These are phyloP conservation scores for Trifolium subterraneum DNA, from an alignment of 306 rosid genomes.

Conservation along the genomic window DNA sequence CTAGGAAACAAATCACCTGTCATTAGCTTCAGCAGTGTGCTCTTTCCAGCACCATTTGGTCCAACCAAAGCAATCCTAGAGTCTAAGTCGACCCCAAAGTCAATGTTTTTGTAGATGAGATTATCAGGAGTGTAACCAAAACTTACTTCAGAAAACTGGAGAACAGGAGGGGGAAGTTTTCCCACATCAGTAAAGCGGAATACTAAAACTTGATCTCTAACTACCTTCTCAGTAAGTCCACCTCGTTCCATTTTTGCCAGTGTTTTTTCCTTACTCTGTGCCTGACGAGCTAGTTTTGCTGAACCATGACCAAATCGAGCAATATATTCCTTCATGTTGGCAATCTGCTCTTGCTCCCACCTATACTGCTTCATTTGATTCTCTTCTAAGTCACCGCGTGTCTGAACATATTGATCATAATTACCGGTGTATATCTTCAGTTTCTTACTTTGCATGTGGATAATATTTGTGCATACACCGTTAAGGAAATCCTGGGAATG, in stretches of 20 bases:
- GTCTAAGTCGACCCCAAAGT: conserved; percentile 94
- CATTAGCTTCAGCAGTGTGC: conserved; percentile 97
- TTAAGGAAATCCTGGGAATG: conserved; percentile 97
- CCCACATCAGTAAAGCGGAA: conserved; percentile 95
- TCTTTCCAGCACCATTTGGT: conserved; percentile 99
- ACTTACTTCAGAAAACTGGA: conserved; percentile 85
- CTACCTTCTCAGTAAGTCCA: conserved; percentile 90
- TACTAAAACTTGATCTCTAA: conserved; percentile 70
- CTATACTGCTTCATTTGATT: conserved; percentile 96
- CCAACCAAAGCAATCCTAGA: conserved; percentile 94
- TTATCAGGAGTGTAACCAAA: conserved; percentile 93
- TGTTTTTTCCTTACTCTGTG: conserved; percentile 97
- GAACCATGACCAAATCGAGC: conserved; percentile 99
- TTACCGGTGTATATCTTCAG: conserved; percentile 86
- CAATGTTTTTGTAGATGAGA: conserved; percentile 81
- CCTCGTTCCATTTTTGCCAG: conserved; percentile 98
- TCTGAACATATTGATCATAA: conserved; percentile 91
- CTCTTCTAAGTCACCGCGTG: conserved; percentile 93
- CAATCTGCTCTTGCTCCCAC: conserved; percentile 98
- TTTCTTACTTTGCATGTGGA: conserved; percentile 89
- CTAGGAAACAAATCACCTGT: conserved; percentile 81
- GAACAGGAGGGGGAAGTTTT: conserved; percentile 97
- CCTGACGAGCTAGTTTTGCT: conserved; percentile 96
- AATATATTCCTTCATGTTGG: conserved; percentile 93
- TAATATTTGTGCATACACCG: conserved; percentile 97